phyloP scores from a whole-genome alignment of 2,329 filamentous ascomycete genomes.

The Monilinia laxa region DNA sequence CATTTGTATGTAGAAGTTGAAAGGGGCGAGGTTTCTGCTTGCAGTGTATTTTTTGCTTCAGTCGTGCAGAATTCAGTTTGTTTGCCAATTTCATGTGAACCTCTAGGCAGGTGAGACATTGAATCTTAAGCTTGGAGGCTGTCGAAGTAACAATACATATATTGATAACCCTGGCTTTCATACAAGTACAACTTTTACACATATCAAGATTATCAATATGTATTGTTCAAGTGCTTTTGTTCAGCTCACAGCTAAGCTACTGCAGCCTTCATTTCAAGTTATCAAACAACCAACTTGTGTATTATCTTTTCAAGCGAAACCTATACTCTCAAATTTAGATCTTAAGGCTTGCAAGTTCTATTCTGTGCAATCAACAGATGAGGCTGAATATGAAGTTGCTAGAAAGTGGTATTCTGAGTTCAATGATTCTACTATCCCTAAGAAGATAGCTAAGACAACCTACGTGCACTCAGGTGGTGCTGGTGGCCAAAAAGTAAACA shows the following conservation, averaged over 20 bases:
- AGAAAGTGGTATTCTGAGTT: conserved; percentile 38
- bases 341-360: conserved; percentile 28
- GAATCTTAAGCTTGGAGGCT: neutral
- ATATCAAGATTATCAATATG: neutral
- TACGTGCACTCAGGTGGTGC: conserved; percentile 37
- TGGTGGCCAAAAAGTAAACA: conserved; percentile 42
- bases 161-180: neutral
- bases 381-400: conserved; percentile 34
- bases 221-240: neutral
- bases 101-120: conserved; percentile 8
- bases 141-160: neutral
- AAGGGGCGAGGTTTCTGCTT: neutral
- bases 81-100: neutral
- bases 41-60: neutral
- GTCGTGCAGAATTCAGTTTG: neutral
- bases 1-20: neutral
- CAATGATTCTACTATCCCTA: conserved; percentile 32
- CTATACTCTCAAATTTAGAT: neutral
- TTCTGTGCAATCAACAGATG: conserved; percentile 30
- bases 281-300: conserved; percentile 24
- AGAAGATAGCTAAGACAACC: conserved; percentile 34
- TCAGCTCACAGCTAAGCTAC: conserved; percentile 1
- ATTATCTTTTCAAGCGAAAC: conserved; percentile 14
- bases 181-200: neutral
- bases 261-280: conserved; percentile 23